Percentiles rank a stretch among this genome's conserved stretches.
These are phyloP conservation scores for Suillus sp. DNA, from an alignment of 768 basidiomycete species.

Conservation along the genomic window DNA sequence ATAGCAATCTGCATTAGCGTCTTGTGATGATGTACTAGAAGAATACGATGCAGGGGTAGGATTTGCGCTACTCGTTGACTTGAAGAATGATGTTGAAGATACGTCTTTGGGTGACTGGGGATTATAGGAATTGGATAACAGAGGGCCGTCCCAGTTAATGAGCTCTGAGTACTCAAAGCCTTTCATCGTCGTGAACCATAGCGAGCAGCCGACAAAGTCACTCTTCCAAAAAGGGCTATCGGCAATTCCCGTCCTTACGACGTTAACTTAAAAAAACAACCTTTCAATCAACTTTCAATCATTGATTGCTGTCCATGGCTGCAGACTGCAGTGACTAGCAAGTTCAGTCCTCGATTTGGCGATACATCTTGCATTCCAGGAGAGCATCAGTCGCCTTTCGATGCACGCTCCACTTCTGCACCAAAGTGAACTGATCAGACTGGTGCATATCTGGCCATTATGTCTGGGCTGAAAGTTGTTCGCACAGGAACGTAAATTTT, in stretches of 20 bases:
- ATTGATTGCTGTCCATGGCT: neutral
- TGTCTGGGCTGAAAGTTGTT: neutral
- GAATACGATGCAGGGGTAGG: constrained; percentile 3
- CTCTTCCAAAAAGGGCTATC: constrained; percentile 1
- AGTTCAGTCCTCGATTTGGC: neutral
- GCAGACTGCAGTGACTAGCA: no score
- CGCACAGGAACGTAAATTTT: neutral
- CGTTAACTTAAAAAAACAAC: neutral
- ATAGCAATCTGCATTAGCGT: neutral
- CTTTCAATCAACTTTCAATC: neutral
- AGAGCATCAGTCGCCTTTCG: neutral
- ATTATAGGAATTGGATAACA: neutral
- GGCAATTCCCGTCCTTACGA: constrained; percentile 3
- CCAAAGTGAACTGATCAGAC: neutral
- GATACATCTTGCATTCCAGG: neutral
- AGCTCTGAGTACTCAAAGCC: neutral
- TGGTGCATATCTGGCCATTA: neutral
- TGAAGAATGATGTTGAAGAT: neutral
- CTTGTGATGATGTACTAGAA: constrained; percentile 3
- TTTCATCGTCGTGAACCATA: constrained; percentile 1
- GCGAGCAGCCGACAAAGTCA: constrained; percentile 4
- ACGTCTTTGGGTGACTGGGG: neutral
- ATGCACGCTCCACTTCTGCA: neutral
- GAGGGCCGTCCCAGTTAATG: neutral
- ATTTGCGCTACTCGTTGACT: neutral